These are phyloP conservation scores for Primulina eburnea DNA, from an alignment of 257 asterid genomes.

Conservation along the genomic window DNA sequence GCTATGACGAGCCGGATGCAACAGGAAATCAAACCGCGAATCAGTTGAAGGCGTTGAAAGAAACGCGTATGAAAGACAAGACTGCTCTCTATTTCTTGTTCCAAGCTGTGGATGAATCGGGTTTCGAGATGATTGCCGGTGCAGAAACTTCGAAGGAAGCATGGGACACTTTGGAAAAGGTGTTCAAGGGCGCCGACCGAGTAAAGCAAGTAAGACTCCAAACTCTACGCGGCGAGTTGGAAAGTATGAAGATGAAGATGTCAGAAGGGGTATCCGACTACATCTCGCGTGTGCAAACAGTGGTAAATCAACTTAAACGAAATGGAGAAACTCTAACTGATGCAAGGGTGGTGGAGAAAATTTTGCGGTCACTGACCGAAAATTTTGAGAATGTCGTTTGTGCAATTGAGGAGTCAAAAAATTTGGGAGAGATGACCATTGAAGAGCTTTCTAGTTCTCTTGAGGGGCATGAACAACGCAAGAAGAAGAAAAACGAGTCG, in stretches of 20 bases:
- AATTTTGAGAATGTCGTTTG: neutral
- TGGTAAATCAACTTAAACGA: neutral
- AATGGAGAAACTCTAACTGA: neutral
- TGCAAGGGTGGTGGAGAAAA: neutral
- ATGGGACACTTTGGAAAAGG: slow-evolving; percentile 1
- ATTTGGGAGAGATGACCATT: neutral
- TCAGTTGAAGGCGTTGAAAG: too few relatives aligned
- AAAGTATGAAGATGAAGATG: neutral
- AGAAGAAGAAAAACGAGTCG: neutral
- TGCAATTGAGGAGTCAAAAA: neutral
- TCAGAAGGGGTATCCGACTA: neutral
- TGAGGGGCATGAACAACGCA: slow-evolving; percentile 4
- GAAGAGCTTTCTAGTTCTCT: neutral
- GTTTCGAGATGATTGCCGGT: neutral
- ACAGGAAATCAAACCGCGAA: too few relatives aligned
- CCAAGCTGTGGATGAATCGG: slow-evolving; percentile 10
- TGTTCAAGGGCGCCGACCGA: slow-evolving; percentile 5
- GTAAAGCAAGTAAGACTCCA: neutral
- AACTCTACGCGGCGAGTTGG: slow-evolving; percentile 4
- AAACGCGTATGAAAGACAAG: too few relatives aligned
- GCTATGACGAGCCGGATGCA: too few relatives aligned
- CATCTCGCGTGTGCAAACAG: neutral
- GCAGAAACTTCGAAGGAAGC: neutral
- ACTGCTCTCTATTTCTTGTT: too few relatives aligned
- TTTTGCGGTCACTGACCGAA: neutral